Evolutionary conservation across 768 basidiomycete genomes (phyloP).

Genomic region (Macrolepiota fuliginosa): DNA sequence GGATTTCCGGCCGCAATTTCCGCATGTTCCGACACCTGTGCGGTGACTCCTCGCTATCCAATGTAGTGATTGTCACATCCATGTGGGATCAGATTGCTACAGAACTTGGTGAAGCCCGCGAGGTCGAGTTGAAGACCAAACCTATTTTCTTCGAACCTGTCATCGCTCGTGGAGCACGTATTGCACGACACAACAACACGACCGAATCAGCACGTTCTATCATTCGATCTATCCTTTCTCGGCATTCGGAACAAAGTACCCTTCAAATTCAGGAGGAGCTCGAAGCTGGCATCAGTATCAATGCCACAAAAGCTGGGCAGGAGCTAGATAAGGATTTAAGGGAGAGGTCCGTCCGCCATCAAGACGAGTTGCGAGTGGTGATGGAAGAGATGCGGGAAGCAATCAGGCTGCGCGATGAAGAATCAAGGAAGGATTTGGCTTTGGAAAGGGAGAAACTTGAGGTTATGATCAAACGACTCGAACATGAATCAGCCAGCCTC

Average conservation of each 20-base stretch:
- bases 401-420: conserved; percentile 43
- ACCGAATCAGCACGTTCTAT: conserved; percentile 37
- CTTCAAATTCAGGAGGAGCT: conserved; percentile 57
- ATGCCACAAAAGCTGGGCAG: conserved; percentile 50
- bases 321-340: conserved; percentile 50
- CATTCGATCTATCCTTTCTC: conserved; percentile 35
- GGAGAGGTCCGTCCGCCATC: conserved; percentile 43
- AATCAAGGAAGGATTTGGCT: conserved; percentile 42
- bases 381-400: conserved; percentile 46
- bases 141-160: conserved; percentile 46
- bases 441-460: conserved; percentile 40
- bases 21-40: conserved; percentile 47
- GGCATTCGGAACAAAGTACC: conserved; percentile 28
- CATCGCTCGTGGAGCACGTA: conserved; percentile 40
- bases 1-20: conserved; percentile 42
- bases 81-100: conserved; percentile 41
- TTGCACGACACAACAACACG: conserved; percentile 39
- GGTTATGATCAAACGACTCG: conserved; percentile 41
- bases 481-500: conserved; percentile 37
- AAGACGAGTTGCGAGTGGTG: conserved; percentile 45
- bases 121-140: conserved; percentile 34
- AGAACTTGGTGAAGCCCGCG: conserved; percentile 35
- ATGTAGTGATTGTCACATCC: conserved; percentile 47
- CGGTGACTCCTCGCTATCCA: conserved; percentile 40
- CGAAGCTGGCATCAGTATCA: conserved; percentile 42